A percentile compares a stretch with the other conserved stretches of the same genome.
These are phyloP conservation scores for Botrytis fragariae DNA, from an alignment of 2,329 filamentous ascomycete genomes.

Conservation along the genomic window DNA sequence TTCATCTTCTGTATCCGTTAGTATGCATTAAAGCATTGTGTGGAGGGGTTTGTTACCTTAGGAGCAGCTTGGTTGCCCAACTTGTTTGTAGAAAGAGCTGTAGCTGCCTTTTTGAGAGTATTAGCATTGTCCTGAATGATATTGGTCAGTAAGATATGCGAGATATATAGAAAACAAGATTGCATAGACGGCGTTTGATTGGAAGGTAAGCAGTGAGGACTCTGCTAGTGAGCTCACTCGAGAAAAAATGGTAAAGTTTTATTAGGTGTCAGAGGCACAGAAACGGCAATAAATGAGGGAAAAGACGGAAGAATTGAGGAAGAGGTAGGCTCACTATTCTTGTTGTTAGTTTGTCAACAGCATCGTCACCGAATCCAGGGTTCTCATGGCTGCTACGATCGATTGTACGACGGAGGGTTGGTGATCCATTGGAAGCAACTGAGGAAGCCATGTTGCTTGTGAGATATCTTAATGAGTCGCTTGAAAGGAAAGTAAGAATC, in stretches of 20 bases:
- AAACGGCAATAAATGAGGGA: too few relatives aligned
- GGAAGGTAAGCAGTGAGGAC: background rate
- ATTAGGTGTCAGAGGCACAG: background rate
- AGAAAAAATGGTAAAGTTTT: background rate
- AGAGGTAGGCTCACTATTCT: conserved; percentile 16
- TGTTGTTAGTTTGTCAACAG: conserved; percentile 28
- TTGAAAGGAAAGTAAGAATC: conserved; percentile 12
- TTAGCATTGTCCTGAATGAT: conserved; percentile 27
- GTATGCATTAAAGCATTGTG: conserved; percentile 21
- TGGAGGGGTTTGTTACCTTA: conserved; percentile 46
- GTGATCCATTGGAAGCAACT: conserved; percentile 43
- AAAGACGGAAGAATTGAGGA: background rate
- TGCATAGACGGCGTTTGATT: background rate
- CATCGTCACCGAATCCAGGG: conserved; percentile 27
- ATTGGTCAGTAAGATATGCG: conserved; percentile 24
- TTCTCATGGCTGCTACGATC: conserved; percentile 42
- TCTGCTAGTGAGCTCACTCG: background rate
- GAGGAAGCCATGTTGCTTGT: conserved; percentile 37
- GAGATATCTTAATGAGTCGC: conserved; percentile 38
- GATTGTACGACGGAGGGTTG: conserved; percentile 41
- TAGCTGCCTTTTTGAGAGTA: conserved; percentile 41
- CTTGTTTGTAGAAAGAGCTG: conserved; percentile 52
- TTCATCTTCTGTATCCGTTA: conserved; percentile 47
- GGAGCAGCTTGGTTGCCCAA: conserved; percentile 52
- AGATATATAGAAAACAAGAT: conserved; percentile 10